These are phyloP conservation scores for Sherardia arvensis DNA, from an alignment of 257 asterid genomes.

Conservation along the genomic window DNA sequence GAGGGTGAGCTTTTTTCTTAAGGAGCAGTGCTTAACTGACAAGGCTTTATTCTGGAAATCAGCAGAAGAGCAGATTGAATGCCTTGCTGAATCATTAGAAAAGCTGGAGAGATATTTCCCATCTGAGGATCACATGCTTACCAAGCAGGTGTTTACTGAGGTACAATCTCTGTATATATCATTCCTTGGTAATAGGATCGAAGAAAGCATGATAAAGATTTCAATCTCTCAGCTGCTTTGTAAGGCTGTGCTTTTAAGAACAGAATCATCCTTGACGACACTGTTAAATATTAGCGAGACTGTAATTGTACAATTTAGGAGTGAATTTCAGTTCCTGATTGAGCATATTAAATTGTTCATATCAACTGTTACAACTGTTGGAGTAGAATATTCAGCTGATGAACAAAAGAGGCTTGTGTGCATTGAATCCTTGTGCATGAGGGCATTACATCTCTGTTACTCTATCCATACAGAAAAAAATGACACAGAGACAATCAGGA, in stretches of 20 bases:
- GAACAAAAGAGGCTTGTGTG: background rate
- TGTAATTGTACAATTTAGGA: background rate
- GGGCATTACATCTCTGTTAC: background rate
- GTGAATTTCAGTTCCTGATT: background rate
- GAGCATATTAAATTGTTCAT: background rate
- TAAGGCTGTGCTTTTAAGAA: background rate
- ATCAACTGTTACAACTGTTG: background rate
- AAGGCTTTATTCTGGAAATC: background rate
- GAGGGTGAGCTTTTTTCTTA: background rate
- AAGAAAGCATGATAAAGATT: background rate
- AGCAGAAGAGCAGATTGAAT: background rate
- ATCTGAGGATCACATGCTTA: background rate
- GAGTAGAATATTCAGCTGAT: background rate
- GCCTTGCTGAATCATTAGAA: background rate
- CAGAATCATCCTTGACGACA: background rate
- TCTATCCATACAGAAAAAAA: background rate
- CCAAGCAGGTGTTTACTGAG: background rate
- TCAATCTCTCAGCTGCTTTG: background rate
- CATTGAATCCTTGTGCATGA: background rate
- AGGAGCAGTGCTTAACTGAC: background rate
- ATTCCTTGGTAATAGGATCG: background rate
- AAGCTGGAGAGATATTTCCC: background rate
- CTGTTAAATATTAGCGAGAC: background rate
- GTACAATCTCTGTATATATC: background rate
- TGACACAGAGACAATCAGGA: background rate